Evolutionary conservation across 1,139 yeast genomes (phyloP).

Genomic region (Suhomyces taliae): DNA sequence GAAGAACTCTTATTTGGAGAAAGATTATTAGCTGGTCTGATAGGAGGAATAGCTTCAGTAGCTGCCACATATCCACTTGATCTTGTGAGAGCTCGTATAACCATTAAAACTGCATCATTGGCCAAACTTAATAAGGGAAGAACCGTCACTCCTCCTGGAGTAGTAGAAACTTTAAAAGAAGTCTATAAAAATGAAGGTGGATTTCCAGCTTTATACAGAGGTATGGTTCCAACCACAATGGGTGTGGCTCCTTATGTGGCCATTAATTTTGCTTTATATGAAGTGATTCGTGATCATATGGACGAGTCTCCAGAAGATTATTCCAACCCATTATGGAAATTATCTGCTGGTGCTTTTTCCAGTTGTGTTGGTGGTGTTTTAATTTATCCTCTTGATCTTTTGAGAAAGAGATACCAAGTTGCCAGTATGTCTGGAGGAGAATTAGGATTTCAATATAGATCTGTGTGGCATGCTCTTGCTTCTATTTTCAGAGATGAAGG

Average conservation of each 20-base stretch:
- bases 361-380: constrained; percentile 71
- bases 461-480: constrained; percentile 69
- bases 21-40: constrained; percentile 72
- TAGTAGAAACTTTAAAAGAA: constrained; percentile 53
- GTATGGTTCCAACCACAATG: constrained; percentile 81
- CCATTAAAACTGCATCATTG: constrained; percentile 84
- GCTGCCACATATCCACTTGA: constrained; percentile 89
- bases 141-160: constrained; percentile 62
- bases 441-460: constrained; percentile 75
- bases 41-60: constrained; percentile 82
- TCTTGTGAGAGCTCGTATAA: constrained; percentile 82
- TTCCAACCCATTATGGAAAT: constrained; percentile 54
- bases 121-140: constrained; percentile 49
- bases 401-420: constrained; percentile 89
- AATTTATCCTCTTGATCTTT: constrained; percentile 87
- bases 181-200: constrained; percentile 85
- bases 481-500: constrained; percentile 78
- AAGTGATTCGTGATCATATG: constrained; percentile 65
- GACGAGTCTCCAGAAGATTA: constrained; percentile 34
- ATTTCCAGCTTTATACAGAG: constrained; percentile 71
- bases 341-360: constrained; percentile 79
- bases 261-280: constrained; percentile 87
- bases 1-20: constrained; percentile 41
- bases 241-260: constrained; percentile 98
- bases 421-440: constrained; percentile 77